phyloP scores from a whole-genome alignment of 441 rosid species.

The Corymbia citriodora region DNA sequence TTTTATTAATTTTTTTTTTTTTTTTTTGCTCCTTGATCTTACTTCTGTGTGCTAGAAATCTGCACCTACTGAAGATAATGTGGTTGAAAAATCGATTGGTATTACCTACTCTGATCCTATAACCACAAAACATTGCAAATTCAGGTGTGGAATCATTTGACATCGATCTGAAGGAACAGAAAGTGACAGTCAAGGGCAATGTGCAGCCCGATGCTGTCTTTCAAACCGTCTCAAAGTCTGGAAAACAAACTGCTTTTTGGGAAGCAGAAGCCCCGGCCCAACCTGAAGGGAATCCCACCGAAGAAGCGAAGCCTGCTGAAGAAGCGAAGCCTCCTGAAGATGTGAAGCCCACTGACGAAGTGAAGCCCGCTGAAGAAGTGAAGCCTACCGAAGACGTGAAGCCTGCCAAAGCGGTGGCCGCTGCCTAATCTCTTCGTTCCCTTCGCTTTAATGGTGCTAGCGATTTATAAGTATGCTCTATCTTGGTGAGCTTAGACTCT shows the following conservation, averaged over 20 bases:
- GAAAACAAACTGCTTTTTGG: constrained; percentile 16
- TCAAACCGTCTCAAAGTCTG: constrained; percentile 10
- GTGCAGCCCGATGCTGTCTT: constrained; percentile 13
- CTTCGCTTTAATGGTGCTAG: not conserved
- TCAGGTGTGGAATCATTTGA: constrained; percentile 15
- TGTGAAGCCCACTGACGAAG: not conserved
- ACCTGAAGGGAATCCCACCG: not conserved
- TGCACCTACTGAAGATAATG: not conserved
- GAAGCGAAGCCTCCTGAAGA: not conserved
- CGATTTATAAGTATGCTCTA: not conserved
- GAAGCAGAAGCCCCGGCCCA: constrained; percentile 5
- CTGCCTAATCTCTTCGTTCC: not conserved
- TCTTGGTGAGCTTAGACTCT: not conserved
- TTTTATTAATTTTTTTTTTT: not conserved
- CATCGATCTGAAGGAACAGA: constrained; percentile 16
- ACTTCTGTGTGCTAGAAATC: not conserved
- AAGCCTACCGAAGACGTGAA: not conserved
- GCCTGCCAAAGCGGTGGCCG: not conserved
- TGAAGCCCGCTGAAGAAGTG: not conserved
- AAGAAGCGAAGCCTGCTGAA: not conserved
- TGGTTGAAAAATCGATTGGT: not conserved
- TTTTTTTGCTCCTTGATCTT: not conserved
- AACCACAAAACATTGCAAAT: not conserved
- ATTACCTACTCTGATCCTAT: not conserved
- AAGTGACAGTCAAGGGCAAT: constrained; percentile 14